Evolutionary conservation across 345 rosid species (phyloP), one percentile per base, ranked within the genome.

Genomic region (Citrus unshiu): DNA sequence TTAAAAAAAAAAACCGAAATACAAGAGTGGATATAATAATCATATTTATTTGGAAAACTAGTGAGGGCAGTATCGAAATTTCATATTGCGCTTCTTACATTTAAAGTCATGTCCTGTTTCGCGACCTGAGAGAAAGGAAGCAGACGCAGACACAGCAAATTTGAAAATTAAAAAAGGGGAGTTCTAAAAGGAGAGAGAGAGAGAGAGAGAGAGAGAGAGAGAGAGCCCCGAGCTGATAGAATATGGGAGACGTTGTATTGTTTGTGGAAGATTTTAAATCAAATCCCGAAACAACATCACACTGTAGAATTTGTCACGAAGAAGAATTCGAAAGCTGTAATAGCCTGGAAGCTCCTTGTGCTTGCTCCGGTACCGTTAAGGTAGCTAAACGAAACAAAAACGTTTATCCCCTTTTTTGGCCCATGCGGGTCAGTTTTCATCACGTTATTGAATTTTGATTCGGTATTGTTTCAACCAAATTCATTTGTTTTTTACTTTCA

Each of bases 321-420:
- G 96, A 92, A 70, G 91, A 89, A 40, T 86, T 86, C 24, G 97
- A 88, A 75, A 91, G 92, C 87, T 79, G 78, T 19, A 84, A 86
- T 72, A 81, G 84, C 88, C 73, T 95, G 70, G 99, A 95, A 89
- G 90, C 95, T 86, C 98, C 98, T 54, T 95, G 98, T 82, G 87
- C 94, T 84, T 95, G 99, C 71, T 95, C 97, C 1, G 99, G 99
- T 66, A 91, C 99, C 35, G 87, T 90, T 68, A 91, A 95, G 95
- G 99, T 95, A 87, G 62, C 14, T 8, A 34, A 5, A 60, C 13
- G 4, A 49, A 21, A 12, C 29, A 2, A 16, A 0, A 18, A 18
- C 18, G 22, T 54, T 54, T 54, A 19, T 6, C 34, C 25, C 24
- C 22, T 43, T 4, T 12, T 6, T 40, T 27, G 39, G n/a, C 19